Percentiles rank a stretch among this genome's conserved stretches.
Conservation (phyloP, 2,329 filamentous ascomycete species). For the Laburnicola sp. region DNA sequence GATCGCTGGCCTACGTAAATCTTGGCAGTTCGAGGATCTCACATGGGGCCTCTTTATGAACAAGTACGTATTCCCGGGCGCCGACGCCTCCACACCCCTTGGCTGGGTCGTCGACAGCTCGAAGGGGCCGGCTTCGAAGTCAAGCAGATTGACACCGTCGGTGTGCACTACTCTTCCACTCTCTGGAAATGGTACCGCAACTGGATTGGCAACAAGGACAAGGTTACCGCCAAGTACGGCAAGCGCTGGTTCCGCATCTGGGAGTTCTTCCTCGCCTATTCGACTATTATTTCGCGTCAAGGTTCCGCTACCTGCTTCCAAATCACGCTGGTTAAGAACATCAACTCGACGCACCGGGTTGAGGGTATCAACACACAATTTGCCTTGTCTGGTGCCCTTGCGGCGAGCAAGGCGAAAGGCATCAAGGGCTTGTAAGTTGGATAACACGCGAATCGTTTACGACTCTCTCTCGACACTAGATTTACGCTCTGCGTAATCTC, state of each 20-base stretch:
- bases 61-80: slow-evolving; percentile 98
- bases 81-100: slow-evolving; percentile 91
- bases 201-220: slow-evolving; percentile 92
- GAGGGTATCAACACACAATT: slow-evolving; percentile 72
- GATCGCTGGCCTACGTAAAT: slow-evolving; percentile 88
- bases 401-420: slow-evolving; percentile 49
- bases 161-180: slow-evolving; percentile 95
- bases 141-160: slow-evolving; percentile 89
- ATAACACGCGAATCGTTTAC: neutral
- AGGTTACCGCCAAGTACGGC: slow-evolving; percentile 93
- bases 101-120: slow-evolving; percentile 81
- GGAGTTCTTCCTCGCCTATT: slow-evolving; percentile 88
- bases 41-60: slow-evolving; percentile 99
- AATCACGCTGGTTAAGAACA: slow-evolving; percentile 84
- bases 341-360: slow-evolving; percentile 82
- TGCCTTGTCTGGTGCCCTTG: slow-evolving; percentile 67
- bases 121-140: slow-evolving; percentile 89
- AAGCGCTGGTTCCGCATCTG: slow-evolving; percentile 94
- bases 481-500: neutral
- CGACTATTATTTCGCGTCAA: slow-evolving; percentile 81
- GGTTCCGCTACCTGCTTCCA: slow-evolving; percentile 85
- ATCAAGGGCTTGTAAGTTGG: slow-evolving; percentile 13
- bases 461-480: neutral
- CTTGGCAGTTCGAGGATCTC: slow-evolving; percentile 97
- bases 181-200: slow-evolving; percentile 99